Evolutionary conservation across 2,329 filamentous ascomycete species (phyloP).

Genomic region (Bipolaris oryzae): DNA sequence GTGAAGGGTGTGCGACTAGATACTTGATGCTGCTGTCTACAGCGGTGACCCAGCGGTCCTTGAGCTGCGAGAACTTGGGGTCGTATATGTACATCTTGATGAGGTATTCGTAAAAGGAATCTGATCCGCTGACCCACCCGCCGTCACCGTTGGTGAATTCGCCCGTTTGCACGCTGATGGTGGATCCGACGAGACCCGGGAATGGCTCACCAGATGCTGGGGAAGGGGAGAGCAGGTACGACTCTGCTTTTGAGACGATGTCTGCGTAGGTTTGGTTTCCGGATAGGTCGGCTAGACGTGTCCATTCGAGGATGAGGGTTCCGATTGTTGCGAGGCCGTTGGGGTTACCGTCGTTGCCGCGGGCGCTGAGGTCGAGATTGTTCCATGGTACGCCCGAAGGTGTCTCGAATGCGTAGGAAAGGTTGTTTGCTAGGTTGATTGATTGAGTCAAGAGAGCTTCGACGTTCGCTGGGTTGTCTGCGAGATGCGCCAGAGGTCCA

Average conservation of each 20-base stretch:
- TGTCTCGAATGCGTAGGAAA: constrained; percentile 80
- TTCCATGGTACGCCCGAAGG: constrained; percentile 76
- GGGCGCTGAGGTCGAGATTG: constrained; percentile 64
- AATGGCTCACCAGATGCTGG: constrained; percentile 71
- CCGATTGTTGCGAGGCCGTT: constrained; percentile 80
- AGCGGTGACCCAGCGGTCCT: constrained; percentile 74
- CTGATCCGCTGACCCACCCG: constrained; percentile 77
- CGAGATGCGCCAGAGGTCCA: constrained; percentile 65
- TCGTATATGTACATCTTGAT: constrained; percentile 92
- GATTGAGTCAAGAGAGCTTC: constrained; percentile 70
- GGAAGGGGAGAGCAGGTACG: constrained; percentile 70
- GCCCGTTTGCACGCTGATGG: constrained; percentile 69
- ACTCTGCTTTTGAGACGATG: constrained; percentile 70
- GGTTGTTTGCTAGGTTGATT: constrained; percentile 69
- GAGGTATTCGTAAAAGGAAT: constrained; percentile 88
- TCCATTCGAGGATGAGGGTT: constrained; percentile 84
- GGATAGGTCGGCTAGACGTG: constrained; percentile 75
- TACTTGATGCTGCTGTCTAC: constrained; percentile 76
- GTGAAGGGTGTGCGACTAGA: constrained; percentile 70
- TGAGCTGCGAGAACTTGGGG: constrained; percentile 68
- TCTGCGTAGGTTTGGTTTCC: constrained; percentile 69
- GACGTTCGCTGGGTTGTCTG: constrained; percentile 56
- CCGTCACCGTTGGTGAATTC: constrained; percentile 69
- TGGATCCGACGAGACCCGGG: constrained; percentile 74
- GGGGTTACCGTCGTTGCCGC: constrained; percentile 55